Base-by-base conservation (phyloP, 2,329 filamentous ascomycete genomes). In the Trichoderma sp. region DNA sequence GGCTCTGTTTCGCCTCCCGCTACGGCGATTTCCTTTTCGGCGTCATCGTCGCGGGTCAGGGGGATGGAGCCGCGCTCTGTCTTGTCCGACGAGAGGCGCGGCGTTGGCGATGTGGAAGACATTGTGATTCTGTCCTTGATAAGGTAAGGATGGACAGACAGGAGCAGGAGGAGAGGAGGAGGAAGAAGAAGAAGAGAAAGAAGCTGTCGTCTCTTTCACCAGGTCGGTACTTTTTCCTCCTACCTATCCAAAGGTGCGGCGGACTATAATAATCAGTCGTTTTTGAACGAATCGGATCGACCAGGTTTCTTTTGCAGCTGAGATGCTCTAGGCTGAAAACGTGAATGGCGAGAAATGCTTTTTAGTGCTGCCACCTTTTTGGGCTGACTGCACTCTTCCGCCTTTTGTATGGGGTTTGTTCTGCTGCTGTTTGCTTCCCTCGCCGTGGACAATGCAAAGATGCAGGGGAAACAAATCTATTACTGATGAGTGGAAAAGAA, bases 51-150 rank as follows among this genome's bases (percentile, higher is more conserved):
- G 34, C 34, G 34, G 34, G 34, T 39, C 50, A 69, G 26, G 14
- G 70, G 69, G 39, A 69, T 66, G 2, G 72, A 75, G 34, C 68
- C 73, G 54, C 72, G 72, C 58, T 76, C 74, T 6, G 74, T 76
- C 67, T 70, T 74, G 61, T 76, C 74, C 14, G 70, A 64, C 14
- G 74, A 76, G 51, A 72, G 68, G 47, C 71, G 71, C 34, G 43
- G 64, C 17, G 50, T 56, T 44, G 52, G 61, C 28, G 52, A 56
- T 55, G 47, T n/a, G 48, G 41, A 55, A 55, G 54, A 55, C 60
- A 63, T 63, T 28, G 7, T 24, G 21, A 24, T 61, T 30, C 24
- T 3, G 17, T 12, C 14, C 7, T 26, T 15, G 7, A 3, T 44
- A 59, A 5, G 41, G 45, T 15, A 41, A 12, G 34, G 30, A 10